Evolutionary conservation across 139 green algal species (phyloP).

Genomic region (Chlorella sp.): DNA sequence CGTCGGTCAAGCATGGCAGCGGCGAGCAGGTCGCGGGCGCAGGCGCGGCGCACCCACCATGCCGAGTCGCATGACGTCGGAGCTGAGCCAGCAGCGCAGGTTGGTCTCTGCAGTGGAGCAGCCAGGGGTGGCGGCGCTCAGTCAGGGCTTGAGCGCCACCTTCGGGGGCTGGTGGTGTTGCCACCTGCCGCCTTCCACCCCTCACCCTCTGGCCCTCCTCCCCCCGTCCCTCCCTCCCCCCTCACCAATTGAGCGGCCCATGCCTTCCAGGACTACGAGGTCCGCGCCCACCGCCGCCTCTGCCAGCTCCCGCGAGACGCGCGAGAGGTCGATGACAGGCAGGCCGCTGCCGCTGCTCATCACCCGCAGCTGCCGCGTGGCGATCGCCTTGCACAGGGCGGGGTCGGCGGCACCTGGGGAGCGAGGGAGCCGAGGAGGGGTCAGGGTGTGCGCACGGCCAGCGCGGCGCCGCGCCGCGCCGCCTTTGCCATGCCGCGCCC

Average conservation of each 20-base stretch:
- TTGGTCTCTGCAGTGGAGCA: too few species aligned
- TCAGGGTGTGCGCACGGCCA: not conserved
- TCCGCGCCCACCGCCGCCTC: slow-evolving; percentile 69
- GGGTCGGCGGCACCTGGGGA: slow-evolving; percentile 10
- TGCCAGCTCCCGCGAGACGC: slow-evolving; percentile 73
- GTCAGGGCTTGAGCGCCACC: too few species aligned
- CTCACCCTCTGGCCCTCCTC: too few species aligned
- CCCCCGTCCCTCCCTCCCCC: too few species aligned
- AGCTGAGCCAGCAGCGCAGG: slow-evolving; percentile 68
- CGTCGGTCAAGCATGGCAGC: too few species aligned
- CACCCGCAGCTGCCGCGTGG: slow-evolving; percentile 50
- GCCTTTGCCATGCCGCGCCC: not conserved
- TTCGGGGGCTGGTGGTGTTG: too few species aligned
- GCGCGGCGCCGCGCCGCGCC: not conserved
- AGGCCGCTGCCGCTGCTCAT: slow-evolving; percentile 76
- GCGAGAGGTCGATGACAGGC: slow-evolving; percentile 86
- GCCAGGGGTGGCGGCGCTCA: too few species aligned
- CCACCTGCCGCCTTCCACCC: too few species aligned
- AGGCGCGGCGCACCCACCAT: slow-evolving; percentile 26
- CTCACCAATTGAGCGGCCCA: slow-evolving; percentile 87
- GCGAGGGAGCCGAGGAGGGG: not conserved
- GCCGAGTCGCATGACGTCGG: slow-evolving; percentile 63
- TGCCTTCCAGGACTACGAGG: slow-evolving; percentile 92
- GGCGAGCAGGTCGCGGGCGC: too few species aligned
- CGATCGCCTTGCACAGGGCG: slow-evolving; percentile 21